Percentiles rank a stretch among this genome's conserved stretches.
These are phyloP conservation scores for Prunus mongolica DNA, from an alignment of 306 rosid species.

Conservation along the genomic window DNA sequence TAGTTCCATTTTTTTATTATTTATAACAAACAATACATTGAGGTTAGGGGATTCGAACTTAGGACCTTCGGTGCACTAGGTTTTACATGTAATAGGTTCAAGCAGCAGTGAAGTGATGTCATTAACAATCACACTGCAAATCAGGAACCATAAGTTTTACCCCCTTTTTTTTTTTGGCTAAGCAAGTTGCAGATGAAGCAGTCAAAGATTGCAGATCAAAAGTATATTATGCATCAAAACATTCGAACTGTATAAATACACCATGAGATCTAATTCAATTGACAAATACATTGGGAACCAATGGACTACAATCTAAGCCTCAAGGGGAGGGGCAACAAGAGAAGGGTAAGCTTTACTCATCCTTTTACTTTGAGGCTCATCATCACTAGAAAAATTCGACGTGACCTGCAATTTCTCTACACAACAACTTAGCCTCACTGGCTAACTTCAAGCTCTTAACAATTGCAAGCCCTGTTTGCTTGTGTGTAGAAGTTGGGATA, in stretches of 20 bases:
- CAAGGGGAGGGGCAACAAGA: slow-evolving; percentile 12
- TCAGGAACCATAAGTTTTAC: neutral
- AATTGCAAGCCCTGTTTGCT: slow-evolving; percentile 68
- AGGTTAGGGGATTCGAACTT: too few relatives aligned
- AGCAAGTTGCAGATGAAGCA: neutral
- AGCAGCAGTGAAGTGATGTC: neutral
- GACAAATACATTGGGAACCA: neutral
- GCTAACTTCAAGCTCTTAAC: slow-evolving; percentile 69
- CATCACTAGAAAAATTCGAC: slow-evolving; percentile 54
- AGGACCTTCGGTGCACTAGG: too few relatives aligned
- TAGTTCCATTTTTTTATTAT: too few relatives aligned
- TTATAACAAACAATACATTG: too few relatives aligned
- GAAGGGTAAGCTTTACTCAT: slow-evolving; percentile 23
- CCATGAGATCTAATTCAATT: neutral
- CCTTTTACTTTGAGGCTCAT: slow-evolving; percentile 9
- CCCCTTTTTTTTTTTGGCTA: neutral
- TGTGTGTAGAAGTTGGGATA: slow-evolving; percentile 69
- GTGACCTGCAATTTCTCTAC: slow-evolving; percentile 80
- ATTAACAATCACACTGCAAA: neutral
- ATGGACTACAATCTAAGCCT: neutral
- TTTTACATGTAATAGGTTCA: neutral
- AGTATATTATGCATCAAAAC: neutral
- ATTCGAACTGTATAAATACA: neutral
- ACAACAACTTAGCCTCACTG: slow-evolving; percentile 63
- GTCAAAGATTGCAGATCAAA: neutral